A percentile compares a stretch with the other conserved stretches of the same genome.
Evolutionary conservation across 257 asterid genomes (phyloP).

Genomic region (Echites panduratus): DNA sequence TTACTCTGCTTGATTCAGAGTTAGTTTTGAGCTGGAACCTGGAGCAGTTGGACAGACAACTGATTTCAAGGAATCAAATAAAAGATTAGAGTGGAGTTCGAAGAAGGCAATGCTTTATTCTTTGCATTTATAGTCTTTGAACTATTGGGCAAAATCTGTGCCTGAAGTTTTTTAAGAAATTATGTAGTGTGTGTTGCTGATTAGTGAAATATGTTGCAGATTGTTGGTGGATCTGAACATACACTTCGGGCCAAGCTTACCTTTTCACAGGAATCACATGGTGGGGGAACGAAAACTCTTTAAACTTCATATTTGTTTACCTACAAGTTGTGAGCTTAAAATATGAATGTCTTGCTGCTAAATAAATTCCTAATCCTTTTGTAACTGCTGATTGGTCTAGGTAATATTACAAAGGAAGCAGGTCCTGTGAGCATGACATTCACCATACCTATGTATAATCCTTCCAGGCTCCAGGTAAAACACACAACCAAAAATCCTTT

Average conservation of each 20-base stretch:
- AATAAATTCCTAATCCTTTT: constrained; percentile 4
- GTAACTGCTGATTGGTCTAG: constrained; percentile 33
- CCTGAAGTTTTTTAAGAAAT: background rate
- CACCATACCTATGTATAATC: constrained; percentile 96
- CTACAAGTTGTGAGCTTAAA: background rate
- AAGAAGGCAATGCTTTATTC: constrained; percentile 63
- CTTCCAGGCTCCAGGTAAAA: constrained; percentile 95
- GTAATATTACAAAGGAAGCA: constrained; percentile 96
- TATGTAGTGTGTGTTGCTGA: constrained; percentile 25
- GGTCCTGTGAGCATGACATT: constrained; percentile 99
- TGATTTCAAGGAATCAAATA: constrained; percentile 87
- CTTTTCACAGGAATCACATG: constrained; percentile 90
- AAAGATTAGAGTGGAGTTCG: constrained; percentile 83
- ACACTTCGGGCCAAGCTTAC: constrained; percentile 91
- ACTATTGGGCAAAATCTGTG: constrained; percentile 15
- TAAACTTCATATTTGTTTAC: constrained; percentile 7
- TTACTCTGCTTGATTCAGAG: constrained; percentile 39
- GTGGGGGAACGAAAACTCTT: constrained; percentile 34
- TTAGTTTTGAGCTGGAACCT: constrained; percentile 85
- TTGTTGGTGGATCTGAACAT: constrained; percentile 91
- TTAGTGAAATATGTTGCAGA: constrained; percentile 37
- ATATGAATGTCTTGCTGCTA: background rate
- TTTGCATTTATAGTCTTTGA: constrained; percentile 7
- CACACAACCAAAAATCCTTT: background rate
- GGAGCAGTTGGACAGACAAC: constrained; percentile 87